Conservation (phyloP, 371 early-diverging fungal species). For the Mortierella polycephala region DNA sequence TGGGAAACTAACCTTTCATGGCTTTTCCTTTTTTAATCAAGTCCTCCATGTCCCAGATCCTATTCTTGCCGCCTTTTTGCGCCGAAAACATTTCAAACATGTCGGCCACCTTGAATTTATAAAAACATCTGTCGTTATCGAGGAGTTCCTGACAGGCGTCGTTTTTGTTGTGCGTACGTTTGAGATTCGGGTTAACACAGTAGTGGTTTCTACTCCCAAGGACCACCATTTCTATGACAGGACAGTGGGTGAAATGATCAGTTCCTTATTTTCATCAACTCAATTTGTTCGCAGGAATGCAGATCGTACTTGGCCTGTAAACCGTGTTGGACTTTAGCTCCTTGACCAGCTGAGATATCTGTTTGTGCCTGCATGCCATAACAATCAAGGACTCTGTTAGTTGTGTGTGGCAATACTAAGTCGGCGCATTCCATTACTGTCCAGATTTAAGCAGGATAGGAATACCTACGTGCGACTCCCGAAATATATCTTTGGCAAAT, state of each 20-base stretch:
- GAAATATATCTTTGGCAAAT: constrained; percentile 60
- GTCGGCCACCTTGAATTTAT: constrained; percentile 14
- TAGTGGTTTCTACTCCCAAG: constrained; percentile 68
- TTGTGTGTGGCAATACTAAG: not conserved
- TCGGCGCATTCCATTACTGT: not conserved
- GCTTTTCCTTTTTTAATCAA: constrained; percentile 62
- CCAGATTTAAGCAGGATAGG: not conserved
- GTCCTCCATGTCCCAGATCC: constrained; percentile 83
- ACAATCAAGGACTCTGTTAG: not conserved
- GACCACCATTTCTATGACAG: constrained; percentile 57
- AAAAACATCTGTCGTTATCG: constrained; percentile 52
- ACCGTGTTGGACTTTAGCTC: constrained; percentile 64
- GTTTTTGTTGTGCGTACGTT: constrained; percentile 54
- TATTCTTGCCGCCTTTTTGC: constrained; percentile 10
- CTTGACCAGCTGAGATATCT: constrained; percentile 62
- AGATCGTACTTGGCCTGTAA: constrained; percentile 61
- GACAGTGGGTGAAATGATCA: too few species aligned
- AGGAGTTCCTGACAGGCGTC: constrained; percentile 61
- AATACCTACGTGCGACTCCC: constrained; percentile 66
- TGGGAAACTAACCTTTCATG: constrained; percentile 34
- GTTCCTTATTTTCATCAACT: not conserved
- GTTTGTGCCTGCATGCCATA: constrained; percentile 60
- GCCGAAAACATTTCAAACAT: constrained; percentile 25
- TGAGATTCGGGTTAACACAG: constrained; percentile 61
- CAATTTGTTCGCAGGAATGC: not conserved